Evolutionary conservation across 177 flowering plant species (phyloP).

Genomic region (Vitis hybrid): DNA sequence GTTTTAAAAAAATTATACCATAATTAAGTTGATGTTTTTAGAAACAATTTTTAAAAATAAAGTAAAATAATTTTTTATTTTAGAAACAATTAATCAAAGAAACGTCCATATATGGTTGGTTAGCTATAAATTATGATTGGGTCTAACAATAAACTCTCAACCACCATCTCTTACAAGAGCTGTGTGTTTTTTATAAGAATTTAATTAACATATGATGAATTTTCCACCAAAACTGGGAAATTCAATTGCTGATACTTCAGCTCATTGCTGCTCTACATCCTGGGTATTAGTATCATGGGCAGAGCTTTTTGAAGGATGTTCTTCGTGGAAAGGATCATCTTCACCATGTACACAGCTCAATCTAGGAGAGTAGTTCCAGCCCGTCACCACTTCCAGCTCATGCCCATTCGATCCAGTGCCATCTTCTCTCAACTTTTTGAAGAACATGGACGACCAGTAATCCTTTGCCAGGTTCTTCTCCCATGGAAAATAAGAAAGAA

Average conservation of each 20-base stretch:
- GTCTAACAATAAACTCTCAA: too few species aligned
- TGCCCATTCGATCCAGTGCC: slow-evolving; percentile 24
- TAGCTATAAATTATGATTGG: too few species aligned
- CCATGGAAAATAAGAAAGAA: slow-evolving; percentile 10
- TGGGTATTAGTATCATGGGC: slow-evolving; percentile 11
- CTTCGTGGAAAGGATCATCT: slow-evolving; percentile 79
- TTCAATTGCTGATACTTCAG: background rate
- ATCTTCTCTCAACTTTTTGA: slow-evolving; percentile 71
- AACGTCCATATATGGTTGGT: too few species aligned
- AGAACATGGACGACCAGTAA: slow-evolving; percentile 84
- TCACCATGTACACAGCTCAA: slow-evolving; percentile 58
- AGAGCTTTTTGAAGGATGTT: slow-evolving; percentile 39
- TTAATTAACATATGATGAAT: background rate
- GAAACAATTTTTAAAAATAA: too few species aligned
- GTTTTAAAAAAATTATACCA: too few species aligned
- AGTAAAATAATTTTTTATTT: too few species aligned
- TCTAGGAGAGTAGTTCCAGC: slow-evolving; percentile 65
- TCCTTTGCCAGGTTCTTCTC: slow-evolving; percentile 71
- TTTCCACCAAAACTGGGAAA: background rate
- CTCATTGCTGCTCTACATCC: slow-evolving; percentile 14
- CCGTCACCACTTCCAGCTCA: slow-evolving; percentile 42
- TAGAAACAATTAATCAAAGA: too few species aligned
- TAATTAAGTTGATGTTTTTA: too few species aligned
- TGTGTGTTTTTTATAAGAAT: background rate
- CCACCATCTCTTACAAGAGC: background rate